Base-by-base conservation (phyloP, 768 basidiomycete species). In the Mycena galopus region DNA sequence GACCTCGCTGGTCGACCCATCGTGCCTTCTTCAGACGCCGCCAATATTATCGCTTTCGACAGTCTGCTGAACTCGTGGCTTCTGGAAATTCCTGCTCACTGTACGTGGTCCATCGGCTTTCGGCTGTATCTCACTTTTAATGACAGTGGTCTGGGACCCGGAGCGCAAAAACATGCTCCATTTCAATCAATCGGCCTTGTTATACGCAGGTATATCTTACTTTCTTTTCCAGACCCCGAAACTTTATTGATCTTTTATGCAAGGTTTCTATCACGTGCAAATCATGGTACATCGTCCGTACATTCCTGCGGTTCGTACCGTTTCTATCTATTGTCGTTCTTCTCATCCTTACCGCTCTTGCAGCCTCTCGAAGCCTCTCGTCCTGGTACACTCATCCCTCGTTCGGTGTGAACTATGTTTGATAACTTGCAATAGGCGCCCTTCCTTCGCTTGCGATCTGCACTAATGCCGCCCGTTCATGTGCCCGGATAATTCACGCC, bases 281-380 rank as follows among this genome's bases (percentile, higher is more conserved):
- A 47, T 47, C 44, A 47, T 47, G 44, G 44, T 95, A 57, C 95
- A 96, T 79, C 86, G 94, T 50, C 93, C 93, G 3, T 95, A 94
- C 79, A 92, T 96, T 69, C 92, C 93, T 0, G 89, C 90, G 7
- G 16, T 16, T 11, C 10, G 35, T 2, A 11, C 16, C 35, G 16
- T 37, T 37, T 37, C 1, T 30, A 37, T 50, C 27, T 4, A 27
- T 71, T 87, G 86, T 60, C 77, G 84, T 69, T 81, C 90, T 95
- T 57, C 95, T 96, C 79, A 86, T 94, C 47, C 93, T 93, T 5
- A 95, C 93, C 79, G 92, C 96, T 68, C 93, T 93, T 0, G 89
- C 90, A n/a, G 0, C 89, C 90, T 9, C 83, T 87, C 56, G 90
- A 90, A 70, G 86, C 82, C 14, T 77, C 78, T 17, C 74, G 71